Percentiles rank a stretch among this genome's conserved stretches.
These are phyloP conservation scores for Phytophthora pluvialis DNA, from an alignment of 352 stramenopile species.

Conservation along the genomic window DNA sequence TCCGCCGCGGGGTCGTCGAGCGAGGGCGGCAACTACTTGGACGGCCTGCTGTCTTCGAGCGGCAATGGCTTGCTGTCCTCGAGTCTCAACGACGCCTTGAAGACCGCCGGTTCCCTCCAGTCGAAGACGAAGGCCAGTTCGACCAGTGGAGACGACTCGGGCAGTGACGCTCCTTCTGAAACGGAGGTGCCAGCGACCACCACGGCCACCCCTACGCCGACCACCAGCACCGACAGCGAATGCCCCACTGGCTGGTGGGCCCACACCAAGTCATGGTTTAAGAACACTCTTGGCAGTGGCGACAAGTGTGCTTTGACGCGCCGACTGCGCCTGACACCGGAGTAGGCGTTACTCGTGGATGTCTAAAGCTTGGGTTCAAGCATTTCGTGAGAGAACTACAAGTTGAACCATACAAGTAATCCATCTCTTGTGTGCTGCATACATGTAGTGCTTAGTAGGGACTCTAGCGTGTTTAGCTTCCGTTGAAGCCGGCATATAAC, in stretches of 20 bases:
- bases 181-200: not conserved
- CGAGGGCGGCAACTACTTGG: conserved; percentile 1
- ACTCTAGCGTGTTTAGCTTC: too few species aligned
- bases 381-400: too few species aligned
- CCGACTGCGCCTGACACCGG: too few species aligned
- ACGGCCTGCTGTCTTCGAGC: conserved; percentile 2
- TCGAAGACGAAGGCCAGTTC: not conserved
- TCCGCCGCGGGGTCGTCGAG: not conserved
- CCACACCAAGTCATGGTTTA: not conserved
- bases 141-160: not conserved
- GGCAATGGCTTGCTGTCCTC: conserved; percentile 15
- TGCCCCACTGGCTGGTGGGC: not conserved
- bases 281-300: not conserved
- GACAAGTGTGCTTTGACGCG: not conserved
- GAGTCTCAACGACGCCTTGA: conserved; percentile 8
- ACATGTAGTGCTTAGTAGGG: too few species aligned
- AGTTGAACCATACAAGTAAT: too few species aligned
- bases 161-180: not conserved
- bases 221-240: not conserved
- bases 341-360: too few species aligned
- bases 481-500: too few species aligned
- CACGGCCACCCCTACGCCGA: not conserved
- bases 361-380: too few species aligned
- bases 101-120: not conserved
- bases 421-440: too few species aligned